Evolutionary conservation across 495 filamentous ascomycete species (phyloP), one percentile per base, ranked within the genome.

Genomic region (Patellaria atrata): DNA sequence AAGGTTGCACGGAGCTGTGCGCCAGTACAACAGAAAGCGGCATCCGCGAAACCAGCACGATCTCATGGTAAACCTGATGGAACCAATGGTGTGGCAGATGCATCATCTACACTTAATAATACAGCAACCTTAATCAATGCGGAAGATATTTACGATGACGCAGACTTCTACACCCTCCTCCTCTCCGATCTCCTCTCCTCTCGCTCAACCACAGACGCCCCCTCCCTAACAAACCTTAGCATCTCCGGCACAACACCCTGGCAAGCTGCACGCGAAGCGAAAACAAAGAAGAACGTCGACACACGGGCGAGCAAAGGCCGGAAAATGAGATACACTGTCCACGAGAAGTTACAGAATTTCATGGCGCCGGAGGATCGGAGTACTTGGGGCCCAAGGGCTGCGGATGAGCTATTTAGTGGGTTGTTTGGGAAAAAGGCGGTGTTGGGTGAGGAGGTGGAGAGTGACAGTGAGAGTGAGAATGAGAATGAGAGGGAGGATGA

Each of bases 291-390:
- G 44, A 65, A 73, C 22, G 77, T 96, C 12, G 89, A 97, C 59
- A 83, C 84, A 11, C 87, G 83, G 45, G 91, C 91, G 8, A 92
- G 83, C 47, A 96, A 96, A 60, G 89, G 89, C 4, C 63, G 89
- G 33, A 97, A 94, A 59, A 69, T 97, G 71, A 63, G 79, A 27
- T 96, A 80, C 58, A 82, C 77, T 29, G 84, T 96, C 12, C 87
- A 96, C 48, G 85, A 96, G 62, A 96, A 94, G 57, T 56, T 97
- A 42, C 81, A 89, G 62, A 94, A 94, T 60, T 96, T 96, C 52
- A 94, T 94, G 86, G 86, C 84, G 19, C 79, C 87, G 0, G 81
- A 92, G 53, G 81, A 92, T 51, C 61, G 79, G 19, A 67, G 75
- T 2, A 52, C 43, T 9, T 94, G 86, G 86, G 78, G 80, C 31